Evolutionary conservation across 495 filamentous ascomycete genomes (phyloP).

Genomic region (Podospora australis): DNA sequence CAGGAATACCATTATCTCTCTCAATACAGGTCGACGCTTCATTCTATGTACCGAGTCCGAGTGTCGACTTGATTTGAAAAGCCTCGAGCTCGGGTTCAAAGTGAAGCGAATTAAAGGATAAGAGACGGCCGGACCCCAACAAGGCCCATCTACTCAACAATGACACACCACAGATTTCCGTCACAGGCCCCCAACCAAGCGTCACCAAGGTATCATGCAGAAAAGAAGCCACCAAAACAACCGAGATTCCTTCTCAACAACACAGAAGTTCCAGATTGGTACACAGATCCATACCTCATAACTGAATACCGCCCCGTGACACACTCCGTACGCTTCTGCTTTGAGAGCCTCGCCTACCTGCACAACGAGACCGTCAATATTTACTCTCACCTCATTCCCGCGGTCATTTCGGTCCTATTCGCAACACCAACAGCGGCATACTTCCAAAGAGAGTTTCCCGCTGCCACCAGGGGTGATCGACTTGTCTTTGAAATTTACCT

Average conservation of each 20-base stretch:
- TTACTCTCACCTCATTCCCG: constrained; percentile 38
- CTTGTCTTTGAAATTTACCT: constrained; percentile 38
- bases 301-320: constrained; percentile 64
- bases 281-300: constrained; percentile 69
- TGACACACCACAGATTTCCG: too few relatives aligned
- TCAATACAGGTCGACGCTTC: too few relatives aligned
- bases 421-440: constrained; percentile 22
- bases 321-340: constrained; percentile 56
- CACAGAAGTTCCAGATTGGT: constrained; percentile 57
- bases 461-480: constrained; percentile 28
- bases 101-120: too few relatives aligned
- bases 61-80: too few relatives aligned
- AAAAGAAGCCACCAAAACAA: background rate
- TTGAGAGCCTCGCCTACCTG: constrained; percentile 50
- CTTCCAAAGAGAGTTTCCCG: constrained; percentile 24
- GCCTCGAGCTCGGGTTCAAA: too few relatives aligned
- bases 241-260: constrained; percentile 39
- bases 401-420: constrained; percentile 20
- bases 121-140: too few relatives aligned
- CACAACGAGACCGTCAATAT: constrained; percentile 46
- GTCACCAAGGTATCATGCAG: too few relatives aligned
- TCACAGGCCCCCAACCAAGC: too few relatives aligned
- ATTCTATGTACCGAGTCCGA: too few relatives aligned
- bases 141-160: too few relatives aligned
- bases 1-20: too few relatives aligned